Conservation (phyloP, 225 moss, liverwort and hornwort genomes). For the Sphagnum tenellum region DNA sequence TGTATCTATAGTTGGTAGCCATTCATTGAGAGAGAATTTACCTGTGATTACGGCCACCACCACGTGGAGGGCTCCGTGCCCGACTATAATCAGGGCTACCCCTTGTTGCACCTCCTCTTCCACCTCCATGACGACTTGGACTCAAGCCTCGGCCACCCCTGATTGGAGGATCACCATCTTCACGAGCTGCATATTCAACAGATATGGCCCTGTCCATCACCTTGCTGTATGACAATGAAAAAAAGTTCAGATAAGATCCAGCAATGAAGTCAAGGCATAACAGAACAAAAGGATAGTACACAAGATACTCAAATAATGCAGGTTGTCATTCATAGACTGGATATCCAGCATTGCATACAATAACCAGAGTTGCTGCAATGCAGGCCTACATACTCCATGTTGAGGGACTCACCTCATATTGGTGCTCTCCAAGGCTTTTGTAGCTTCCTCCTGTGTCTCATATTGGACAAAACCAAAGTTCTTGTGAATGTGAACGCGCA, state of each 20-base stretch:
- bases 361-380: no score
- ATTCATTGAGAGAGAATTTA: constrained; percentile 2
- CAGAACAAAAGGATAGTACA: no score
- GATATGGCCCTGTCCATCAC: constrained; percentile 97
- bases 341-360: no score
- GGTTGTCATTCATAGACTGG: no score
- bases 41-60: constrained; percentile 55
- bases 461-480: constrained; percentile 98
- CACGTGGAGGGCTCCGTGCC: constrained; percentile 47
- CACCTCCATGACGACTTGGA: constrained; percentile 20
- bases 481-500: constrained; percentile 95
- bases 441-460: constrained; percentile 95
- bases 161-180: constrained; percentile 71
- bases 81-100: constrained; percentile 56
- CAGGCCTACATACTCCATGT: no score
- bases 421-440: constrained; percentile 92
- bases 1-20: no score
- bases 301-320: no score
- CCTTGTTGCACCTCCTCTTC: constrained; percentile 37
- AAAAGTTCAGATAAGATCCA: no score
- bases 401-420: constrained; percentile 66
- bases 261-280: no score
- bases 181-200: constrained; percentile 98
- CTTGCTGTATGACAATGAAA: constrained; percentile 38
- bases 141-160: constrained; percentile 41